Conservation (phyloP, 1,284 basidiomycete species). For the Cryptococcus maquisensis region DNA sequence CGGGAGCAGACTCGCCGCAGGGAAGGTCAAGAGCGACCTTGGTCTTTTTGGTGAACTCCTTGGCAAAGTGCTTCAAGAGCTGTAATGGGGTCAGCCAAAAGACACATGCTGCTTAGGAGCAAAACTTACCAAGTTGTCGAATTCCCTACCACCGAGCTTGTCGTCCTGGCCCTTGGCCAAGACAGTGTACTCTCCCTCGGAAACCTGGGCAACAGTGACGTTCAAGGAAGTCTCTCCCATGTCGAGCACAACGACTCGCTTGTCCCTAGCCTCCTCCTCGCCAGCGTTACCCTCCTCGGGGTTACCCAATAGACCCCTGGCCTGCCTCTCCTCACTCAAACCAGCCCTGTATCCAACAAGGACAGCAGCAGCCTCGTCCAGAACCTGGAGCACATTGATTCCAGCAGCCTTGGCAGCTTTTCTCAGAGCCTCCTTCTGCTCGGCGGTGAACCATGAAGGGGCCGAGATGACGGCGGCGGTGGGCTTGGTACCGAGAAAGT, state of each 20-base stretch:
- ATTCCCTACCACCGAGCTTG: conserved; percentile 54
- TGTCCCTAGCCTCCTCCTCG: conserved; percentile 52
- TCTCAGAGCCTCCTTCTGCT: conserved; percentile 67
- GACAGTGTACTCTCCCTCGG: conserved; percentile 55
- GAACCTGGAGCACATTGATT: conserved; percentile 73
- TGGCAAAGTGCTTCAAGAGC: conserved; percentile 85
- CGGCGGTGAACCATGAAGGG: conserved; percentile 68
- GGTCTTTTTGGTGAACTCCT: conserved; percentile 97
- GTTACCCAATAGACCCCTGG: conserved; percentile 43
- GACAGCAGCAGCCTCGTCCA: conserved; percentile 80
- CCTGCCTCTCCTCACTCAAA: conserved; percentile 45
- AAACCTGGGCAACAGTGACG: conserved; percentile 53
- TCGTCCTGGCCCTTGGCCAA: conserved; percentile 53
- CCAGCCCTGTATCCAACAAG: conserved; percentile 50
- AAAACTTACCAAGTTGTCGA: conserved; percentile 50
- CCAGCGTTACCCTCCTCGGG: conserved; percentile 50
- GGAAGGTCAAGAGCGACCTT: conserved; percentile 67
- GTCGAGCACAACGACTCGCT: conserved; percentile 57
- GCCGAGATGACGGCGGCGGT: conserved; percentile 80
- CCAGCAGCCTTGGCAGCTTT: conserved; percentile 75
- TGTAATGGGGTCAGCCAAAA: conserved; percentile 42
- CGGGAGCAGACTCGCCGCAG: conserved; percentile 55
- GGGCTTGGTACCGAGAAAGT: conserved; percentile 78
- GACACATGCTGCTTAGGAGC: neutral
- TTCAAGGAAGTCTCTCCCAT: conserved; percentile 57